Evolutionary conservation across 495 filamentous ascomycete genomes (phyloP).

Genomic region (Podospora comata): DNA sequence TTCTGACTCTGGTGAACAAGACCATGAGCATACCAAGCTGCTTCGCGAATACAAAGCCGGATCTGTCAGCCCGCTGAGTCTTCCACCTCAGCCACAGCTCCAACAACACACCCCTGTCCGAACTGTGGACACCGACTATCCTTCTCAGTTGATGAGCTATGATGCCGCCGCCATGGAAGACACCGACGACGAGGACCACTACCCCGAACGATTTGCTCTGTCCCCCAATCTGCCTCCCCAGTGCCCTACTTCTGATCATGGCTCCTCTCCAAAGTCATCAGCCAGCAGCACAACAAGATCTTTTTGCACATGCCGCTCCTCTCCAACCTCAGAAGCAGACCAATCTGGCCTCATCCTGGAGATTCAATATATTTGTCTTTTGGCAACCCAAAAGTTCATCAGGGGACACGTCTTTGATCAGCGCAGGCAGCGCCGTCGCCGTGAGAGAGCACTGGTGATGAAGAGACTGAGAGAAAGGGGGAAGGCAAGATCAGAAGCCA

Average conservation of each 20-base stretch:
- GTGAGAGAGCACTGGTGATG: not conserved
- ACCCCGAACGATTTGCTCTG: not conserved
- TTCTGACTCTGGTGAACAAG: not conserved
- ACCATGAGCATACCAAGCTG: not conserved
- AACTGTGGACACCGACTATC: not conserved
- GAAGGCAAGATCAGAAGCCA: not conserved
- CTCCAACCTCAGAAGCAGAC: not conserved
- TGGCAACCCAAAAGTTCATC: not conserved
- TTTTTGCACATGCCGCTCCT: not conserved
- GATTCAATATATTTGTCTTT: not conserved
- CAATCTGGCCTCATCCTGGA: not conserved
- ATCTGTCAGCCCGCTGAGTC: not conserved
- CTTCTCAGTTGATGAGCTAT: not conserved
- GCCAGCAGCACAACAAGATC: not conserved
- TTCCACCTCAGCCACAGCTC: not conserved
- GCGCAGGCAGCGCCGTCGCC: not conserved
- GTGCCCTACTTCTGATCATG: not conserved
- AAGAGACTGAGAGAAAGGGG: not conserved
- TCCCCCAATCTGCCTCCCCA: not conserved
- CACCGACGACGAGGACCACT: not conserved
- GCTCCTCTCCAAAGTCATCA: not conserved
- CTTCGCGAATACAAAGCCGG: not conserved
- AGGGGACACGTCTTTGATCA: not conserved
- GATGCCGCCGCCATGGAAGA: not conserved
- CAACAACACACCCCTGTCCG: not conserved